Base-by-base conservation (phyloP, 331 rosid genomes). In the Pyracantha coccinea region DNA sequence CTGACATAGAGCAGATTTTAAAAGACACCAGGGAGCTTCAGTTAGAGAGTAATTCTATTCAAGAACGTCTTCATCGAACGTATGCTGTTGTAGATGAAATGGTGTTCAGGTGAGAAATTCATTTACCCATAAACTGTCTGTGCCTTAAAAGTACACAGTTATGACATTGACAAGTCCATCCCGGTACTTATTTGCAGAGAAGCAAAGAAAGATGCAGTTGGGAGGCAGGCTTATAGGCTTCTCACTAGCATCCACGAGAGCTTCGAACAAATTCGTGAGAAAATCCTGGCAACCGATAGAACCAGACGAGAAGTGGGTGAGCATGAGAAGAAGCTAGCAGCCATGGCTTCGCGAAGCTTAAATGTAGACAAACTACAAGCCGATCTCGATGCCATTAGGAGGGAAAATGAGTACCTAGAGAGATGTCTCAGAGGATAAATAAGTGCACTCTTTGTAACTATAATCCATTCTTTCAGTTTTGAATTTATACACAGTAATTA, bases 1-100 rank as follows among this genome's bases (percentile, higher is more conserved):
- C 91, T 45, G 99, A 90, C 79, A 84, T 94, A 32, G 93, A 90
- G 70, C 83, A 82, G 74, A 94, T 94, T 70, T 80, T 94, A 69
- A 89, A 86, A 79, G 92, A 92, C 77, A 94, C 97, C 14, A 82
- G 99, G 85, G 96, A 85, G 85, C 88, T 94, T 82, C 99, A 92
- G 67, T 71, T 94, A 63, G 97, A 92, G 82, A 92, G 93, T 83
- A 94, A 92, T 66, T 88, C 86, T 24, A 90, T 92, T 75, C 97
- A 80, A 68, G 99, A 94, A 72, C 85, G 97, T 74, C 93, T 94
- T 72, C 92, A 92, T 65, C 85, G 97, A 20, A 90, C 95, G 1
- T 85, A 90, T 69, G 88, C 96, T 50, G 87, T 94, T 28, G 93
- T 88, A 1, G 97, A 89, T 70, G 97, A 94, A 81, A 86, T 90